Base-by-base conservation (phyloP, 371 early-diverging fungal species). In the Batkoa obscura region DNA sequence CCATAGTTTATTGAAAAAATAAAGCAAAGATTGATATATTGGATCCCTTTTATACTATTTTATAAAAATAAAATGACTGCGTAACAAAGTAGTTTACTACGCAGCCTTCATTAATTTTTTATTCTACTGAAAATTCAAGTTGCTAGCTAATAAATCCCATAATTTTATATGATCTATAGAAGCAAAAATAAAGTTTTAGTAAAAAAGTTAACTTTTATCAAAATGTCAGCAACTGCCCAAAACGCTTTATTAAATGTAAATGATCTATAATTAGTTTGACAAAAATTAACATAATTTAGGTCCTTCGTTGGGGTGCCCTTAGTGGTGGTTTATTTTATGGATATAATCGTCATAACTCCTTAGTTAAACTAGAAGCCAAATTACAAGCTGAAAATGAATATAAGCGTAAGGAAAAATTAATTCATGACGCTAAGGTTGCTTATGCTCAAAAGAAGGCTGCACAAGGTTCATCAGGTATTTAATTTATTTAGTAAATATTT, bases 221-320 rank as follows among this genome's bases (percentile, higher is more conserved):
- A 23, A 23, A 23, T 23, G 23, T 23, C 23, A 23, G 15, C 45
- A 45, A 15, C 45, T 45, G 23, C 45, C 12, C 23, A 13, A 15
- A 45, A 45, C 45, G 45, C 45, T 45, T 15, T 45, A 45, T 23
- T 45, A 6, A 45, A 45, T 45, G 45, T 45, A 45, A 45, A 12
- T 6, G 12, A 12, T 15, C 45, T 23, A 15, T 45, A 41, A 50
- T 34, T 36, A 12, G n/a, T 37, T 53, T 37, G n/a, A 30, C 39
- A 10, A 53, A 15, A 6, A 10, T 53, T 53, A 4, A 17, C 39
- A 8, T 53, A 0, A 37, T 34, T 12, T n/a, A 55, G 55, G n/a
- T n/a, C 32, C 33, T 55, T 3, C 41, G 55, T 5, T 55, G 55
- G 55, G 55, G 55, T 13, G 55, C 31, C n/a, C 31, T 55, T 10